Evolutionary conservation across 1,284 basidiomycete species (phyloP), one percentile per base, ranked within the genome.

Genomic region (Rhodofomes roseus): DNA sequence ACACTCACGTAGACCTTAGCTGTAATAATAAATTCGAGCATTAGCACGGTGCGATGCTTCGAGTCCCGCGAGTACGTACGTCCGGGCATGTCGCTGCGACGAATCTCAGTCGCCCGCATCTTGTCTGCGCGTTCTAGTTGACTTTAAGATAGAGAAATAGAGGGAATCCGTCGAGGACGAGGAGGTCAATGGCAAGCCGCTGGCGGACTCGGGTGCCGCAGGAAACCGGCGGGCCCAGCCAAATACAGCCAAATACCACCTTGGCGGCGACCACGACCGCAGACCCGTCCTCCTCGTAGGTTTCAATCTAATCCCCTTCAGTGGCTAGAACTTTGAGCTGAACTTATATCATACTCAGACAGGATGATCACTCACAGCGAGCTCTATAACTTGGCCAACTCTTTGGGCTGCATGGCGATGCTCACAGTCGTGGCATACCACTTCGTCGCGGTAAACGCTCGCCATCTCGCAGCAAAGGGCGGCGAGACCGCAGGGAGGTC

Each of bases 381-480:
- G 16, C 81, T 96, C 22, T 93, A 92, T 73, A 81, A 83, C 62
- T 81, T 96, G 55, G 90, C 94, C 50, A 96, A 95, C 76, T 80
- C 84, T 31, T 86, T 95, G 20, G 93, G 93, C 40, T 76, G 87
- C n/a, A 77, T 92, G 40, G 89, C 93, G 39, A 92, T 95, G 85
- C 66, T 92, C 63, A 86, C 89, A 5, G 88, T 93, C 62, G 86
- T 96, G 56, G 82, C 84, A 44, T 96, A 95, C 74, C 94, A 96
- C 76, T 86, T 96, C 66, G 79, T 96, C 60, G 86, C 91, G 27
- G 92, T 95, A 63, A 95, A 95, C 70, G 85, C 85, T 39, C 81
- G 83, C 37, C 70, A 81, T 62, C 68, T 86, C 48, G 73, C 71
- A 20, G 71, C 69, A 56, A 70, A 70, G 44, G 60, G 44, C 39